Percentiles rank a stretch among this genome's conserved stretches.
Evolutionary conservation across 169 alveolate genomes (phyloP).

Genomic region (Eimeria maxima): DNA sequence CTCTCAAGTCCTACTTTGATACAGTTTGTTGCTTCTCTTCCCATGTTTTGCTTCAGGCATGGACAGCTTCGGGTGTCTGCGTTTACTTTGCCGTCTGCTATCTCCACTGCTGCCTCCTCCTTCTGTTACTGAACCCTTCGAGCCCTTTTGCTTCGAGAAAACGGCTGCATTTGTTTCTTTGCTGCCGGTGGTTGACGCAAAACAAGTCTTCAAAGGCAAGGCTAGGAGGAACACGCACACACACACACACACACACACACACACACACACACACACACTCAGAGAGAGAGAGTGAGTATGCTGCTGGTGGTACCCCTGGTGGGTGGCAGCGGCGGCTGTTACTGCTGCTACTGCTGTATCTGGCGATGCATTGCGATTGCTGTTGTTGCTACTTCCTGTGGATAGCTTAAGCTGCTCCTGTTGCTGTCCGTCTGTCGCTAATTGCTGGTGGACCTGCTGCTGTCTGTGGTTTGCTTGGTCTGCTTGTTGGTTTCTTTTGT

Average conservation of each 20-base stretch:
- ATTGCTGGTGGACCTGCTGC: too few relatives aligned
- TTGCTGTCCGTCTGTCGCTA: too few relatives aligned
- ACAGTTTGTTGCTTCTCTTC: background rate
- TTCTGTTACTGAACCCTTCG: conserved; percentile 53
- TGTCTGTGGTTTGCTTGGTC: background rate
- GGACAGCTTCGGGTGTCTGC: conserved; percentile 72
- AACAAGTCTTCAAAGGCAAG: conserved; percentile 48
- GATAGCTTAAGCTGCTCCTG: too few relatives aligned
- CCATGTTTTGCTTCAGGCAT: background rate
- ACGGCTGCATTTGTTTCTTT: conserved; percentile 73
- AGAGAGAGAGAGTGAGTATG: background rate
- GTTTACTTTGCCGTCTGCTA: background rate
- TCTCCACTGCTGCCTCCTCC: conserved; percentile 74
- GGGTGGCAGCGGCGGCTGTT: background rate
- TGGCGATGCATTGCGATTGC: background rate
- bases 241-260: too few relatives aligned
- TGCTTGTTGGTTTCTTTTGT: background rate
- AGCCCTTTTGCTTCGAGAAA: conserved; percentile 44
- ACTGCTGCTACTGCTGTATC: background rate
- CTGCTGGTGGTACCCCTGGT: background rate
- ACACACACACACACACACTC: background rate
- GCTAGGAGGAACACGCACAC: too few relatives aligned
- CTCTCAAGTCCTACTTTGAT: too few relatives aligned
- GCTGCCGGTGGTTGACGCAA: conserved; percentile 48
- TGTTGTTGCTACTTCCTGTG: background rate